A percentile compares a stretch with the other conserved stretches of the same genome.
Conservation (phyloP, 768 basidiomycete species). For the Hygrocybe punicea region DNA sequence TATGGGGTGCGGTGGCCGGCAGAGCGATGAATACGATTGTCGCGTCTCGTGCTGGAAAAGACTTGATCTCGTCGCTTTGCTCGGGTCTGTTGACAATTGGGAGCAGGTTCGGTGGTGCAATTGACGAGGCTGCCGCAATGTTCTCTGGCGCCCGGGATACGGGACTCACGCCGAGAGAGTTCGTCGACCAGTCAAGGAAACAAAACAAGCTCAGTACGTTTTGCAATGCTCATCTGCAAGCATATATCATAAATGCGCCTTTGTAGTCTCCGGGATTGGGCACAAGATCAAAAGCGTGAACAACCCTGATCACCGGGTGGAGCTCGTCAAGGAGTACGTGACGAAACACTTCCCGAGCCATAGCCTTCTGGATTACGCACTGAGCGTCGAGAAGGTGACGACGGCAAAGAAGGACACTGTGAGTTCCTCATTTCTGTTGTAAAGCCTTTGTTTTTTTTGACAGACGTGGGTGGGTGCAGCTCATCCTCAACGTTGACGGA, state of each 20-base stretch:
- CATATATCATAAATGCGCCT: no score
- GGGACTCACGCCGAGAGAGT: constrained; percentile 95
- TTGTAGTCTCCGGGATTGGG: constrained; percentile 88
- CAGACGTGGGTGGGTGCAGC: constrained; percentile 35
- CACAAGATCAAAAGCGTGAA: constrained; percentile 99
- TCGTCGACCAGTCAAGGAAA: constrained; percentile 91
- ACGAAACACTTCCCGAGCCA: constrained; percentile 94
- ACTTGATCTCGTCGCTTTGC: constrained; percentile 92
- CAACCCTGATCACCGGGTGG: constrained; percentile 90
- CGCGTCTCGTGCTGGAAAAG: constrained; percentile 98
- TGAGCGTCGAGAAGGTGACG: constrained; percentile 96
- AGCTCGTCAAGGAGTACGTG: constrained; percentile 95
- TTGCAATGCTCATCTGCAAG: constrained; percentile 1
- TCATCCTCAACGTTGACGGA: constrained; percentile 95
- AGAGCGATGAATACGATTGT: constrained; percentile 99
- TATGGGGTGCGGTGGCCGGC: neutral
- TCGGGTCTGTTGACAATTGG: constrained; percentile 98
- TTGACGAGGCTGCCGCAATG: constrained; percentile 96
- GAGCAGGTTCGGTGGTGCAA: constrained; percentile 95
- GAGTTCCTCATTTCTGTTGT: constrained; percentile 21
- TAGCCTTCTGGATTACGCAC: constrained; percentile 87
- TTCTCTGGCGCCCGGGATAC: constrained; percentile 90
- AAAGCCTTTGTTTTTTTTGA: neutral
- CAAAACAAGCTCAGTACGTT: constrained; percentile 86
- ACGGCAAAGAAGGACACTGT: constrained; percentile 97